Percentiles rank a stretch among this genome's conserved stretches.
These are phyloP conservation scores for Kwoniella shivajii DNA, from an alignment of 1,284 basidiomycete species.

Conservation along the genomic window DNA sequence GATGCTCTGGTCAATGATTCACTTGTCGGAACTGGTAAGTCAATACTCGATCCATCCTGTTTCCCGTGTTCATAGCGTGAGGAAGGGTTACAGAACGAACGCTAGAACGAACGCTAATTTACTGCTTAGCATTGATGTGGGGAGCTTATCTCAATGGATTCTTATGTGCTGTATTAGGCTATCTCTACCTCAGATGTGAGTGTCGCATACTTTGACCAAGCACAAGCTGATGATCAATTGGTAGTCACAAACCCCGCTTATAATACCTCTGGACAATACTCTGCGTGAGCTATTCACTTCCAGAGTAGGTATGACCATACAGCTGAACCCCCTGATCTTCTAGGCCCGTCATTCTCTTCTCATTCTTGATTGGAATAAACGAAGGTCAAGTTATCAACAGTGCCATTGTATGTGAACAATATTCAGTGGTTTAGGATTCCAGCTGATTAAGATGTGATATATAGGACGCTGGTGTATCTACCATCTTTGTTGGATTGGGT, in stretches of 20 bases:
- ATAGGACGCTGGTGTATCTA: slow-evolving; percentile 67
- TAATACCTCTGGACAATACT: slow-evolving; percentile 72
- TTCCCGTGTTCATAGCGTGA: background rate
- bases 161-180: slow-evolving; percentile 75
- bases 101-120: background rate
- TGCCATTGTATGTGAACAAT: slow-evolving; percentile 30
- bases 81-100: too few species aligned
- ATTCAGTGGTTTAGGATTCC: background rate
- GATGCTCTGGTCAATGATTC: slow-evolving; percentile 84
- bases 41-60: too few species aligned
- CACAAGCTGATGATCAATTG: background rate
- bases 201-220: slow-evolving; percentile 17
- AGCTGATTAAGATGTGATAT: background rate
- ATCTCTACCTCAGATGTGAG: slow-evolving; percentile 75
- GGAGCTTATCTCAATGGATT: slow-evolving; percentile 78
- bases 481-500: slow-evolving; percentile 80
- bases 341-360: slow-evolving; percentile 69
- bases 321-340: slow-evolving; percentile 5
- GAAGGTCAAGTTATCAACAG: slow-evolving; percentile 39
- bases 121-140: slow-evolving; percentile 46
- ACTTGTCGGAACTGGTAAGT: slow-evolving; percentile 66
- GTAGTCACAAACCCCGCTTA: slow-evolving; percentile 67
- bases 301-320: background rate
- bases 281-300: slow-evolving; percentile 55
- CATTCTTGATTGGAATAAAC: slow-evolving; percentile 74